Base-by-base conservation (phyloP, 495 filamentous ascomycete genomes). In the Lichenothelia convexa region DNA sequence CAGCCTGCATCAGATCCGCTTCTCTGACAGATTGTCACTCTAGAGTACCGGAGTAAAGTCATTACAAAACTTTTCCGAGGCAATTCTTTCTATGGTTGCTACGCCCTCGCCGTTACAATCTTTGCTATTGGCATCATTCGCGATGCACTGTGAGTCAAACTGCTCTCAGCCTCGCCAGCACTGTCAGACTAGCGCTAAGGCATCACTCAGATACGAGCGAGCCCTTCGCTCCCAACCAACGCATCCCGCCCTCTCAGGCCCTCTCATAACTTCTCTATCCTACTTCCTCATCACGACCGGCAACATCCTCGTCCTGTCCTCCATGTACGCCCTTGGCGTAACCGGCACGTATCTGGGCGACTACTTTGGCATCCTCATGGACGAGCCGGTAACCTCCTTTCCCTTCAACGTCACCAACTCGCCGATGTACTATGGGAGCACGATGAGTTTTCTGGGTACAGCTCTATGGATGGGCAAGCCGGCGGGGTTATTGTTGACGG, bases 291-390 rank as follows among this genome's bases (percentile, higher is more conserved):
- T 95, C 45, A 65, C 65, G 30, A 39, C 62, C 26, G 91, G 89
- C 30, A 94, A 93, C 49, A 57, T 80, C 36, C 71, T 97, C 13
- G 89, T 97, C 18, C 53, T 95, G 13, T 74, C 75, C 20, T 81
- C 73, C 41, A 95, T 92, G 62, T 93, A 75, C 71, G 78, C 74
- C 19, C 70, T 97, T n/a, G 89, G 89, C 30, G 65, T 97, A 42
- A 95, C 89, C 7, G 91, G 89, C 38, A 97, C 89, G 44, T 97
- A 94, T 55, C 64, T 97, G 18, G 89, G 89, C 39, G 89, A 97
- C 62, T 97, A 97, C 62, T 97, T 93, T 49, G 89, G 89, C 24
- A 95, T 97, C 51, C 64, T 97, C 44, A 91, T 95, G 89, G 85
- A 94, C 50, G 65, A 72, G 49, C 82, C 80, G 32, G 85, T 97